Percentiles rank a stretch among this genome's conserved stretches.
Evolutionary conservation across 2,329 filamentous ascomycete genomes (phyloP).

Genomic region (Penicillium brevicompactum): DNA sequence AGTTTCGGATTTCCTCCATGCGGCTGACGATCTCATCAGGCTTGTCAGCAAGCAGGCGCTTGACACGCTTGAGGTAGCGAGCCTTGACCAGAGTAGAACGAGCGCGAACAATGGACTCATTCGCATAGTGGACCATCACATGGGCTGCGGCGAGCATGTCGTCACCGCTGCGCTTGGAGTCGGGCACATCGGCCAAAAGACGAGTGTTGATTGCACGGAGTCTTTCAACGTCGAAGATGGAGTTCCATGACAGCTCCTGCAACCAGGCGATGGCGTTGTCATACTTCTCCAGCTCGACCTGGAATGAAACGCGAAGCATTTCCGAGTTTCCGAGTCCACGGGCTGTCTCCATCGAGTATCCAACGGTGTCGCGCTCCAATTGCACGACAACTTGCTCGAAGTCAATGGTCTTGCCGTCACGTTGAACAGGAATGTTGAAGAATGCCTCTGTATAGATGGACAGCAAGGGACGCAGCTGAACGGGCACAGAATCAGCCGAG

Average conservation of each 20-base stretch:
- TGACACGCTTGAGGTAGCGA: conserved; percentile 81
- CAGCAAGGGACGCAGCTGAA: conserved; percentile 81
- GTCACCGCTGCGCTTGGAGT: conserved; percentile 80
- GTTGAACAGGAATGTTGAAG: conserved; percentile 85
- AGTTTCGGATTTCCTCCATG: conserved; percentile 74
- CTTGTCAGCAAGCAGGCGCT: conserved; percentile 75
- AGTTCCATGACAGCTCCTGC: conserved; percentile 81
- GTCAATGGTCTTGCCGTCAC: conserved; percentile 72
- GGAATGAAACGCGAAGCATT: conserved; percentile 77
- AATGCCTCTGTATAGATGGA: conserved; percentile 87
- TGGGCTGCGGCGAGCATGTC: conserved; percentile 65
- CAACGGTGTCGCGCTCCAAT: conserved; percentile 87
- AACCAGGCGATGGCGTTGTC: conserved; percentile 79
- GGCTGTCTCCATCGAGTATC: conserved; percentile 73
- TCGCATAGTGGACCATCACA: conserved; percentile 77
- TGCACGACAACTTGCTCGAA: conserved; percentile 93
- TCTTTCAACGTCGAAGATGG: conserved; percentile 77
- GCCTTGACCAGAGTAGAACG: conserved; percentile 83
- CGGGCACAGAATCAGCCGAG: conserved; percentile 74
- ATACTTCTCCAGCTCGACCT: conserved; percentile 88
- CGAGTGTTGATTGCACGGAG: conserved; percentile 70
- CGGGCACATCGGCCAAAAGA: conserved; percentile 86
- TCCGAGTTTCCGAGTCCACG: conserved; percentile 75
- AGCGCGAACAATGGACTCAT: conserved; percentile 74
- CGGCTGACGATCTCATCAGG: conserved; percentile 74